These are phyloP conservation scores for Suaeda aralocaspica DNA, from an alignment of 148 eudicot genomes.

Conservation along the genomic window DNA sequence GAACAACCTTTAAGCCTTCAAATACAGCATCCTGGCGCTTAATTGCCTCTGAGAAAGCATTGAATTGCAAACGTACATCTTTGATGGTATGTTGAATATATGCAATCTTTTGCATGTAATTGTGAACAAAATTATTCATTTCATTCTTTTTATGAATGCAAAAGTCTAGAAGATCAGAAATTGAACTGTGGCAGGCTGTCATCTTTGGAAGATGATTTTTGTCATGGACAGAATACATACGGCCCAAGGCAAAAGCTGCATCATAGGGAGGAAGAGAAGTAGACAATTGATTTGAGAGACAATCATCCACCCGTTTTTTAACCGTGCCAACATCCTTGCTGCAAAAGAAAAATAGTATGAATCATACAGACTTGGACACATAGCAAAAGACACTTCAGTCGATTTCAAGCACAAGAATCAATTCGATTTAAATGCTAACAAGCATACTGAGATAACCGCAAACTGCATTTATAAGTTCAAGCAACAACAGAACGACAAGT, in stretches of 20 bases:
- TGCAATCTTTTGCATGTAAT: conserved; percentile 91
- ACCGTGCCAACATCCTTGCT: conserved; percentile 84
- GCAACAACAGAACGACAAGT: not conserved
- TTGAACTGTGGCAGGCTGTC: conserved; percentile 59
- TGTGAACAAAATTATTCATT: conserved; percentile 83
- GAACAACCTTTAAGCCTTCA: conserved; percentile 71
- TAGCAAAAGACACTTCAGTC: not conserved
- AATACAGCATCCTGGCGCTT: conserved; percentile 78
- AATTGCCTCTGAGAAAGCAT: conserved; percentile 89
- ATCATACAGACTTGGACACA: conserved; percentile 6
- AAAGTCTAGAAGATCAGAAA: conserved; percentile 57
- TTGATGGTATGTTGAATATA: conserved; percentile 79
- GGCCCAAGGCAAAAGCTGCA: conserved; percentile 97
- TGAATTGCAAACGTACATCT: conserved; percentile 79
- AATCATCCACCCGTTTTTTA: conserved; percentile 74
- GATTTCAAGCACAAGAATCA: not conserved
- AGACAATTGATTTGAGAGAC: conserved; percentile 54
- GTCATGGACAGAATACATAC: conserved; percentile 86
- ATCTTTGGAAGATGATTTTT: conserved; percentile 80
- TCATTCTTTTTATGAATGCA: conserved; percentile 73
- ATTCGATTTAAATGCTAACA: not conserved
- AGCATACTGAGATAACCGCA: not conserved
- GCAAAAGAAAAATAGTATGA: conserved; percentile 22
- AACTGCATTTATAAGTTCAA: not conserved
- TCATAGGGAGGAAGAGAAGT: conserved; percentile 90